Evolutionary conservation across 441 rosid species (phyloP), one percentile per base, ranked within the genome.

Genomic region (Erodium moschatum): DNA sequence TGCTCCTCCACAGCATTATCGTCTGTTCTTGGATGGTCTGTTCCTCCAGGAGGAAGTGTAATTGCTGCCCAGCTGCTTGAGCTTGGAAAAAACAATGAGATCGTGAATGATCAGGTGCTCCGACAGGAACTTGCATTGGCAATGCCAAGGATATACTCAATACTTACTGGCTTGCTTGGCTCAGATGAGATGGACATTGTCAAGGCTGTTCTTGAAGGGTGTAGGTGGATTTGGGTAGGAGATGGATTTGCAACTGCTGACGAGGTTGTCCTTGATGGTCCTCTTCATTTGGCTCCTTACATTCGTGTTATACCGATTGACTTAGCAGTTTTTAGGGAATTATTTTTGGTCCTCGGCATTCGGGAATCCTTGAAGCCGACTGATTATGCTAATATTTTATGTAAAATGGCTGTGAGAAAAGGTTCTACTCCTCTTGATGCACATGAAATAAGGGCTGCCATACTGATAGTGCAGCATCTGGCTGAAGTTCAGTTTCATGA

Each of bases 141-240:
- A 56, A 94, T 94, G 97, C 99, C 96, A 5, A 88, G 81, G 79
- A 81, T 91, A 82, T 94, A 94, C 80, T 86, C 96, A 67, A 77
- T 91, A 75, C 82, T 94, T 80, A 74, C 77, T 70, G 79, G 83
- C 75, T 83, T 91, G 84, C 80, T 88, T 73, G 86, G 89, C 78
- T 82, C 97, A n/a, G 99, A 91, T 82, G 99, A 94, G 79, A 89
- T 91, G 92, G 99, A 94, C 68, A 89, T 94, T 72, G 88, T 91
- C 73, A 89, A 94, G 83, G 97, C 97, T 81, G 86, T 94, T 78
- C 94, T 94, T 78, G 99, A 94, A 86, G 99, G 97, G 56, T 83
- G 97, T 80, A 92, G 97, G 75, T 94, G 99, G 99, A 87, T 94
- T 73, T 94, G 99, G 99, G 97, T 94, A 64, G 99, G 99, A 72